These are phyloP conservation scores for Penicillium egyptiacum DNA, from an alignment of 495 filamentous ascomycete genomes.

Conservation along the genomic window DNA sequence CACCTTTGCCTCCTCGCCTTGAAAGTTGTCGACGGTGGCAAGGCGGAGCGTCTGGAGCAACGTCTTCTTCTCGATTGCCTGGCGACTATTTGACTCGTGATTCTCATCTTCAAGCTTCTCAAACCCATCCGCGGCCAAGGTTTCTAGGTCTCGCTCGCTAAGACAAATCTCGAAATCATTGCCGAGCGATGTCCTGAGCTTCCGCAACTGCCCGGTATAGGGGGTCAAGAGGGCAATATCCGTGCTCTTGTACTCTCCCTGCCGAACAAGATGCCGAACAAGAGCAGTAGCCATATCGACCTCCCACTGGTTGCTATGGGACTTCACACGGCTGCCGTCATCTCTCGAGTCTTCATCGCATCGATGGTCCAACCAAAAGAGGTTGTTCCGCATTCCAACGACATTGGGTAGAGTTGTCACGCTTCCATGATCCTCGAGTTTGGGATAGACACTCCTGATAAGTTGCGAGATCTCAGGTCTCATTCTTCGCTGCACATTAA, in stretches of 20 bases:
- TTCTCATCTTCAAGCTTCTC: conserved; percentile 47
- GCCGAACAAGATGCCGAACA: conserved; percentile 62
- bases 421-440: conserved; percentile 53
- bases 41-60: conserved; percentile 30
- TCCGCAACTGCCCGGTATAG: conserved; percentile 64
- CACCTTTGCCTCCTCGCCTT: conserved; percentile 74
- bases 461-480: conserved; percentile 64
- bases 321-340: conserved; percentile 39
- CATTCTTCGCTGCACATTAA: conserved; percentile 71
- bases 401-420: conserved; percentile 56
- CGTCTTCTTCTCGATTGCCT: background rate
- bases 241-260: conserved; percentile 56
- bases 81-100: background rate
- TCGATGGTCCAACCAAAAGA: conserved; percentile 74
- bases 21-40: conserved; percentile 74
- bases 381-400: conserved; percentile 57
- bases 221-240: conserved; percentile 77
- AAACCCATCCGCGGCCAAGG: conserved; percentile 6
- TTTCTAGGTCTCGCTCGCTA: conserved; percentile 56
- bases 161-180: conserved; percentile 32
- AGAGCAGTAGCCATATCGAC: conserved; percentile 61
- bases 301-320: conserved; percentile 65
- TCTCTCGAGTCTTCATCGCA: conserved; percentile 49
- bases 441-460: conserved; percentile 63
- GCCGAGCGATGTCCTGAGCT: conserved; percentile 32